A percentile compares a stretch with the other conserved stretches of the same genome.
Conservation (phyloP, 139 green algal genomes). For the Asterochloris erici region DNA sequence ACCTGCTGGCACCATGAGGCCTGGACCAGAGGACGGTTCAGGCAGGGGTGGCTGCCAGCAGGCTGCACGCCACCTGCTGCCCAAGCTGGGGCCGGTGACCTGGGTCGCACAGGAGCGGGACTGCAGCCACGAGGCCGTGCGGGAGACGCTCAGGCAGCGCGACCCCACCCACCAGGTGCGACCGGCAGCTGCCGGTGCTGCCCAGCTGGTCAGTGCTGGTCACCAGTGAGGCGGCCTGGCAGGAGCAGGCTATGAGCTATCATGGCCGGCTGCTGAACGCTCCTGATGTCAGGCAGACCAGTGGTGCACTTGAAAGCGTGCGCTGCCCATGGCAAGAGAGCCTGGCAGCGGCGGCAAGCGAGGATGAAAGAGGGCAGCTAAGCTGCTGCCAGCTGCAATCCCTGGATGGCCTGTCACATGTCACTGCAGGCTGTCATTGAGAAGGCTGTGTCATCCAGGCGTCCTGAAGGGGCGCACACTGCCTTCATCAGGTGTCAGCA, state of each 20-base stretch:
- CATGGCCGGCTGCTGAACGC: no score
- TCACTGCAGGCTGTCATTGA: slow-evolving; percentile 19
- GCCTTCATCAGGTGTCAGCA: slow-evolving; percentile 14
- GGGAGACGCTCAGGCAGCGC: background rate
- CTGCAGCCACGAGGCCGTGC: slow-evolving; percentile 11
- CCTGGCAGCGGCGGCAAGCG: no score
- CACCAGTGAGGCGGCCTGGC: background rate
- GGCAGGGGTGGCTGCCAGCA: background rate
- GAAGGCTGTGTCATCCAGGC: slow-evolving; percentile 49
- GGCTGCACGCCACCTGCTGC: background rate
- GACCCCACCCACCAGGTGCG: background rate
- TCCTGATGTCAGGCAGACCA: no score
- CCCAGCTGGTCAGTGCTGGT: slow-evolving; percentile 12
- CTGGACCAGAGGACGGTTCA: background rate
- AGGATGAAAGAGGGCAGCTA: no score
- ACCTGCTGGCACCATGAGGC: background rate
- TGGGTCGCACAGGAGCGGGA: background rate
- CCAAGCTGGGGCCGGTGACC: background rate
- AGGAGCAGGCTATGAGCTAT: no score
- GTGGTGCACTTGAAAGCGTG: no score
- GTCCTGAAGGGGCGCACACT: slow-evolving; percentile 28
- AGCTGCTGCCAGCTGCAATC: no score
- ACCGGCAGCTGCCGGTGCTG: background rate
- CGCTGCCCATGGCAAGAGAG: no score
- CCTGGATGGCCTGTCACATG: background rate